A percentile compares a stretch with the other conserved stretches of the same genome.
phyloP scores from a whole-genome alignment of 2,329 filamentous ascomycete genomes.

The Verticillium dahliae region DNA sequence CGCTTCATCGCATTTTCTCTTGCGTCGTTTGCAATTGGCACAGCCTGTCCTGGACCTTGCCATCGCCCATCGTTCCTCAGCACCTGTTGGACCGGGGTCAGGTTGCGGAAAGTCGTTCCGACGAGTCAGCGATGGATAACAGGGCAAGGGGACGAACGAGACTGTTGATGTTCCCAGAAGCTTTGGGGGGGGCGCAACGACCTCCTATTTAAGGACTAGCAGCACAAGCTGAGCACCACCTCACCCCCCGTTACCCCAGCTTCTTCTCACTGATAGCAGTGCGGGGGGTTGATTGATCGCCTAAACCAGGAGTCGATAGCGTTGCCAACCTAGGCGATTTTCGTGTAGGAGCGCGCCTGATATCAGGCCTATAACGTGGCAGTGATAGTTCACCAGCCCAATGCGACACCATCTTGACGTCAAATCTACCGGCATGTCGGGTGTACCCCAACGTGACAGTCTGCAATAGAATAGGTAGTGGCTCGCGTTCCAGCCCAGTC shows the following conservation, averaged over 20 bases:
- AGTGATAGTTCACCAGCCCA: background rate
- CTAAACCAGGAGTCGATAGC: background rate
- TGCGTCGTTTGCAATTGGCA: slow-evolving; percentile 11
- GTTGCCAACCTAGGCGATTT: background rate
- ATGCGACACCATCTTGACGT: background rate
- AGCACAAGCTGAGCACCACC: background rate
- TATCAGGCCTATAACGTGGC: background rate
- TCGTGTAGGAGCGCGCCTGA: background rate
- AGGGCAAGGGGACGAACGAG: background rate
- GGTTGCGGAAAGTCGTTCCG: background rate
- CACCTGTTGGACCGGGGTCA: background rate
- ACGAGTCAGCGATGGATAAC: background rate
- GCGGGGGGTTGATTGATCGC: background rate
- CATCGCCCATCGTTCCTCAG: slow-evolving; percentile 2
- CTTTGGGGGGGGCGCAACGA: background rate
- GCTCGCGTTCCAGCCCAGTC: background rate
- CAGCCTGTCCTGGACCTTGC: slow-evolving; percentile 11
- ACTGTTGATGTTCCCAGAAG: background rate
- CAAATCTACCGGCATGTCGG: background rate
- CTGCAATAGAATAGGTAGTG: background rate
- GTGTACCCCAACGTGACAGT: background rate
- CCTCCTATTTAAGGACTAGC: slow-evolving; percentile 2
- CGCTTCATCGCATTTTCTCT: slow-evolving; percentile 13
- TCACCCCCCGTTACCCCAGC: background rate
- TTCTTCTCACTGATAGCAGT: background rate